These are phyloP conservation scores for Chiua sp. DNA, from an alignment of 1,284 basidiomycete species.

Conservation along the genomic window DNA sequence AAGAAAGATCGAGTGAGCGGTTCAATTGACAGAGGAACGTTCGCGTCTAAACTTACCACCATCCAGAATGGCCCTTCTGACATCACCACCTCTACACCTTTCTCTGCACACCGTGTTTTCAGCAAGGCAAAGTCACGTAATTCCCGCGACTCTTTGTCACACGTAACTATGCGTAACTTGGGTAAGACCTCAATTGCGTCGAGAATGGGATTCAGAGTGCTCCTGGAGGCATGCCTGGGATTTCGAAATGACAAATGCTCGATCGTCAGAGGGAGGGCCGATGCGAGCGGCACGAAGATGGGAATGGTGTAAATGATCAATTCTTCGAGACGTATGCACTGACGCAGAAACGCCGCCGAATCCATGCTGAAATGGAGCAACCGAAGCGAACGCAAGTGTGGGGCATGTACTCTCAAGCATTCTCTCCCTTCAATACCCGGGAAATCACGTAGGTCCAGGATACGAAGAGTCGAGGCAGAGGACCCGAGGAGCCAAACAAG, in stretches of 20 bases:
- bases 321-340: constrained; percentile 49
- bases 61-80: constrained; percentile 40
- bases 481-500: constrained; percentile 42
- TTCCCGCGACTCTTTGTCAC: constrained; percentile 33
- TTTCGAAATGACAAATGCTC: constrained; percentile 48
- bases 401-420: constrained; percentile 37
- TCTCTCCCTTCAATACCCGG: constrained; percentile 34
- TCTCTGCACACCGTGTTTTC: constrained; percentile 35
- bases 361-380: constrained; percentile 42
- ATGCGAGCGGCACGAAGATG: constrained; percentile 35
- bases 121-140: constrained; percentile 34
- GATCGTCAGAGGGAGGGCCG: constrained; percentile 41
- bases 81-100: constrained; percentile 36
- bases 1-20: neutral
- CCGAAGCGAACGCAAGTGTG: constrained; percentile 47
- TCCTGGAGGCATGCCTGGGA: constrained; percentile 26
- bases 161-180: constrained; percentile 43
- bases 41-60: constrained; percentile 38
- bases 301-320: constrained; percentile 46
- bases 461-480: constrained; percentile 41
- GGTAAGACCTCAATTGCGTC: constrained; percentile 41
- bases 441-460: constrained; percentile 46
- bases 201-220: constrained; percentile 39
- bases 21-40: neutral
- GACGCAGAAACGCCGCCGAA: constrained; percentile 39